Evolutionary conservation across 805 yeast species (phyloP).

Genomic region (Nakazawaea peltata): DNA sequence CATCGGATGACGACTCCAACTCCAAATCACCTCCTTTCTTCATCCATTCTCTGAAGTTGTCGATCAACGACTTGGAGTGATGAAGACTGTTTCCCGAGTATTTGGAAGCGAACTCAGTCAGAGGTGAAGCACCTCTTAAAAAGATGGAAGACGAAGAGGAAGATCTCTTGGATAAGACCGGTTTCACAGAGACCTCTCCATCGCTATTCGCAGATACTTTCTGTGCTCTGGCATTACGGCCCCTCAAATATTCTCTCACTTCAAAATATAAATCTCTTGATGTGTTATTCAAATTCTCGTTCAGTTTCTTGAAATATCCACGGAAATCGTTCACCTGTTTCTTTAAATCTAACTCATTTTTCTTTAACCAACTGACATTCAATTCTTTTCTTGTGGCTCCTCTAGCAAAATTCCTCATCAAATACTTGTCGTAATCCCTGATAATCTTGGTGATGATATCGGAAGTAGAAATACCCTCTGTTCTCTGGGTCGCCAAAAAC

Average conservation of each 20-base stretch:
- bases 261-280: constrained; percentile 82
- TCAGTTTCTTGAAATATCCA: constrained; percentile 74
- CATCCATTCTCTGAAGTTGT: constrained; percentile 22
- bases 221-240: constrained; percentile 10
- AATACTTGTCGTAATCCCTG: constrained; percentile 91
- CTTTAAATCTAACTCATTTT: constrained; percentile 90
- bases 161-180: constrained; percentile 8
- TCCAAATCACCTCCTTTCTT: constrained; percentile 10
- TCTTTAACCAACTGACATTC: constrained; percentile 95
- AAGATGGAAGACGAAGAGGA: background rate
- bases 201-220: background rate
- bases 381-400: constrained; percentile 96
- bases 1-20: constrained; percentile 3
- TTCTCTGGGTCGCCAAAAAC: constrained; percentile 91
- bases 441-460: constrained; percentile 94
- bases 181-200: no score
- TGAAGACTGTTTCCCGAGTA: constrained; percentile 27
- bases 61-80: constrained; percentile 15
- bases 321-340: constrained; percentile 86
- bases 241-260: constrained; percentile 62
- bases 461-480: constrained; percentile 93
- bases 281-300: constrained; percentile 56
- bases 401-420: constrained; percentile 94
- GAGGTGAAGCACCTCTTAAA: constrained; percentile 36
- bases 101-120: constrained; percentile 58